Conservation (phyloP, 2,329 filamentous ascomycete species). For the Claviceps fusiformis region DNA sequence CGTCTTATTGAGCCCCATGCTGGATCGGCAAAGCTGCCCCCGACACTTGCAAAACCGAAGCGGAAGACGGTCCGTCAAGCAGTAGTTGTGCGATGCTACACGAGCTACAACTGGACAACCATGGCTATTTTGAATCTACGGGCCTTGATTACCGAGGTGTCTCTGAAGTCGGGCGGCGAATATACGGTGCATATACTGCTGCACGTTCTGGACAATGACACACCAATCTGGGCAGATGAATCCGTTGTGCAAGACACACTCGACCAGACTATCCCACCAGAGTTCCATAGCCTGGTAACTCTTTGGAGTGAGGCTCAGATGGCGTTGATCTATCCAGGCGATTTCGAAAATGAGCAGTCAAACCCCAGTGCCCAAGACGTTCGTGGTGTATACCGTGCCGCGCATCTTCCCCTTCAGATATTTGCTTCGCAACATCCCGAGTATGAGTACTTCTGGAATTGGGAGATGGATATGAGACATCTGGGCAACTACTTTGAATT, state of each 20-base stretch:
- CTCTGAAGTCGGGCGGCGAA: slow-evolving; percentile 65
- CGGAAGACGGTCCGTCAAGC: slow-evolving; percentile 49
- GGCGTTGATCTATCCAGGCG: slow-evolving; percentile 58
- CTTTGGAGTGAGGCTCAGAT: slow-evolving; percentile 81
- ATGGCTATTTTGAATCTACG: slow-evolving; percentile 71
- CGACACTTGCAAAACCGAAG: slow-evolving; percentile 7
- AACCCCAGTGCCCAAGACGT: slow-evolving; percentile 44
- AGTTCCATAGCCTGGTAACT: slow-evolving; percentile 69
- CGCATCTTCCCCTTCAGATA: slow-evolving; percentile 49
- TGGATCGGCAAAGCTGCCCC: slow-evolving; percentile 22
- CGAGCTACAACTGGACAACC: slow-evolving; percentile 63
- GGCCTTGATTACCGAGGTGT: slow-evolving; percentile 66
- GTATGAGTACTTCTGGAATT: slow-evolving; percentile 57
- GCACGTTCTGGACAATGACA: slow-evolving; percentile 67
- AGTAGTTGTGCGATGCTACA: slow-evolving; percentile 69
- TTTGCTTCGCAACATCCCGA: slow-evolving; percentile 50
- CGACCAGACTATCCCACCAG: slow-evolving; percentile 49
- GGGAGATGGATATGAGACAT: slow-evolving; percentile 56
- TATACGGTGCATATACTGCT: slow-evolving; percentile 74
- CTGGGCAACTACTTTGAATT: slow-evolving; percentile 59
- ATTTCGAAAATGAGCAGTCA: slow-evolving; percentile 55
- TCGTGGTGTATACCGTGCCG: slow-evolving; percentile 55
- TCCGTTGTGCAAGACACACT: slow-evolving; percentile 59
- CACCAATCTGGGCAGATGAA: slow-evolving; percentile 71
- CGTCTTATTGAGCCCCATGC: slow-evolving; percentile 37